Evolutionary conservation across 2,329 filamentous ascomycete genomes (phyloP).

Genomic region (Alternaria tenuissima): DNA sequence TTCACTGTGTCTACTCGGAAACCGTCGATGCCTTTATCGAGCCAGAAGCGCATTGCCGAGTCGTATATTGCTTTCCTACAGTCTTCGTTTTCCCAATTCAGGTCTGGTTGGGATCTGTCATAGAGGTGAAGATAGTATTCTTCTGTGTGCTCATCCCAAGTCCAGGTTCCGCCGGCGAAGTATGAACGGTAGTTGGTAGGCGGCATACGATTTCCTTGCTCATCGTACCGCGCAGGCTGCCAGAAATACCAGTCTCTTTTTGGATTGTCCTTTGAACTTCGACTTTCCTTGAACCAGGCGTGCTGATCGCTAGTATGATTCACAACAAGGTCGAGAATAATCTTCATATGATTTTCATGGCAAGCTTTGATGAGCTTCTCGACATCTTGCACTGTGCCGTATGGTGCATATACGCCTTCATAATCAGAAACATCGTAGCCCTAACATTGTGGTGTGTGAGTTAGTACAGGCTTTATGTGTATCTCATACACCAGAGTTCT

Average conservation of each 20-base stretch:
- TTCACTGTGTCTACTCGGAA: constrained; percentile 61
- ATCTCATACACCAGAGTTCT: background rate
- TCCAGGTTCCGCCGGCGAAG: constrained; percentile 52
- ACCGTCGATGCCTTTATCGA: constrained; percentile 56
- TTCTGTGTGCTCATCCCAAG: constrained; percentile 56
- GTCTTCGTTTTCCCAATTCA: constrained; percentile 59
- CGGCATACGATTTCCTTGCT: constrained; percentile 62
- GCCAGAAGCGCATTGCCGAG: constrained; percentile 57
- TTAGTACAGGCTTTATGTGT: background rate
- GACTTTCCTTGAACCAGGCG: constrained; percentile 74
- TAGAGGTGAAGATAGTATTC: constrained; percentile 60
- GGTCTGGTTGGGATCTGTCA: constrained; percentile 57
- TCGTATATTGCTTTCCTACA: constrained; percentile 57
- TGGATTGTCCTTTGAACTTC: constrained; percentile 66
- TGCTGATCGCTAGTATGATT: constrained; percentile 80
- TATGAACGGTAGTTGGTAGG: constrained; percentile 64
- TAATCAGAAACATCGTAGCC: constrained; percentile 76
- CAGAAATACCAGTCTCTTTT: constrained; percentile 79
- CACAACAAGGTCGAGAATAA: constrained; percentile 79
- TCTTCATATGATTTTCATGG: constrained; percentile 70
- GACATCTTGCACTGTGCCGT: constrained; percentile 72
- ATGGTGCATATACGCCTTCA: constrained; percentile 69
- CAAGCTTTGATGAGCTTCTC: constrained; percentile 68
- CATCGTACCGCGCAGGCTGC: constrained; percentile 64
- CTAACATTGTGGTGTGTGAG: background rate